Percentiles rank a stretch among this genome's conserved stretches.
Conservation (phyloP, 2,329 filamentous ascomycete genomes). For the Pseudonectria foliicola region DNA sequence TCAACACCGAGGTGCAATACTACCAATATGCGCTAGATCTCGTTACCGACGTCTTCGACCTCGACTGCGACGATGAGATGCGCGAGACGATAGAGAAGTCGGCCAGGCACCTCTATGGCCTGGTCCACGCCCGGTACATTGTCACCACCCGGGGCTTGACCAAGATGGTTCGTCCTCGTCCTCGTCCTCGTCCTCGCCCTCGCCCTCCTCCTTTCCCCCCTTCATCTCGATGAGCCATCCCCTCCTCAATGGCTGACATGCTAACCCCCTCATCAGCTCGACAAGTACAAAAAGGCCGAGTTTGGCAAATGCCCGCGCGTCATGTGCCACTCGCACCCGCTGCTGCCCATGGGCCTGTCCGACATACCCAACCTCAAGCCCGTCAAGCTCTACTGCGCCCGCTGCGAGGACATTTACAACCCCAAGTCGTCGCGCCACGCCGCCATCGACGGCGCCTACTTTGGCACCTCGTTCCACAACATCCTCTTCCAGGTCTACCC, state of each 20-base stretch:
- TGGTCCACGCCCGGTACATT: slow-evolving; percentile 94
- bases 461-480: slow-evolving; percentile 96
- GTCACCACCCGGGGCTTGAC: slow-evolving; percentile 88
- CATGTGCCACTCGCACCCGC: slow-evolving; percentile 85
- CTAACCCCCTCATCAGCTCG: slow-evolving; percentile 61
- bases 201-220: not conserved
- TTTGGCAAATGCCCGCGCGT: slow-evolving; percentile 98
- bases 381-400: slow-evolving; percentile 94
- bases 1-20: slow-evolving; percentile 96
- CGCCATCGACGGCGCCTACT: slow-evolving; percentile 94
- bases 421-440: slow-evolving; percentile 95
- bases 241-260: slow-evolving; percentile 1
- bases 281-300: slow-evolving; percentile 97
- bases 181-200: no score
- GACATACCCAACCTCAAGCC: slow-evolving; percentile 82
- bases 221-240: slow-evolving; percentile 1
- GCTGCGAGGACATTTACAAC: slow-evolving; percentile 98
- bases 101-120: slow-evolving; percentile 86
- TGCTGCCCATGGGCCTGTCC: slow-evolving; percentile 90
- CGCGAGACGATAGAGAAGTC: slow-evolving; percentile 97
- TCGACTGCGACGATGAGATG: slow-evolving; percentile 98
- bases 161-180: slow-evolving; percentile 78
- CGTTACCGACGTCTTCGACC: slow-evolving; percentile 95
- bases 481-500: slow-evolving; percentile 99
- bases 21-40: slow-evolving; percentile 98